Conservation (phyloP, 1,284 basidiomycete species). For the Peniophora sp. region DNA sequence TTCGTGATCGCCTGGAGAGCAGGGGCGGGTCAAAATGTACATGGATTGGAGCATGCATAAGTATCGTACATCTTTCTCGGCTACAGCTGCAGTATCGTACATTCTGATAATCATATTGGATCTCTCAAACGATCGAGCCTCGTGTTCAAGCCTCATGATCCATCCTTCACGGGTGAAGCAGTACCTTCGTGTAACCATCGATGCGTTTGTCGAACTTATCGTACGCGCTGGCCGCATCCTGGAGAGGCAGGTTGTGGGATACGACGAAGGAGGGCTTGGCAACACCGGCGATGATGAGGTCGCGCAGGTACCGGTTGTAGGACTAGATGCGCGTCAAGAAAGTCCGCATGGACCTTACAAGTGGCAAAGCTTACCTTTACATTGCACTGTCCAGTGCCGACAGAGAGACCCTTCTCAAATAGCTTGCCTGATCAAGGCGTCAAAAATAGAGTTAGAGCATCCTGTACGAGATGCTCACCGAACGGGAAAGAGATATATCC, state of each 20-base stretch:
- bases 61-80: no score
- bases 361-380: conserved; percentile 32
- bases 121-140: no score
- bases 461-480: conserved; percentile 17
- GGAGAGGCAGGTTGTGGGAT: conserved; percentile 38
- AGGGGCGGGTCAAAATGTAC: no score
- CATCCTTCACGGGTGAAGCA: conserved; percentile 34
- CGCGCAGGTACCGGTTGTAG: conserved; percentile 44
- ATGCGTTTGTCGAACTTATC: conserved; percentile 41
- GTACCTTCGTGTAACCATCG: conserved; percentile 42
- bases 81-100: no score
- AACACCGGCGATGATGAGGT: conserved; percentile 41
- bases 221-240: conserved; percentile 39
- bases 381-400: conserved; percentile 48
- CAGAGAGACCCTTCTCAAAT: conserved; percentile 42
- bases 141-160: background rate
- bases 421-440: conserved; percentile 26
- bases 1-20: no score
- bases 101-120: no score
- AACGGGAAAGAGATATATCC: conserved; percentile 46
- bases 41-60: no score
- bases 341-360: background rate
- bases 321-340: conserved; percentile 18
- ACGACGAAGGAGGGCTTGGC: conserved; percentile 46
- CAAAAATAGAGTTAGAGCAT: background rate